Evolutionary conservation across 2,329 filamentous ascomycete genomes (phyloP).

Genomic region (Calonectria pteridis): DNA sequence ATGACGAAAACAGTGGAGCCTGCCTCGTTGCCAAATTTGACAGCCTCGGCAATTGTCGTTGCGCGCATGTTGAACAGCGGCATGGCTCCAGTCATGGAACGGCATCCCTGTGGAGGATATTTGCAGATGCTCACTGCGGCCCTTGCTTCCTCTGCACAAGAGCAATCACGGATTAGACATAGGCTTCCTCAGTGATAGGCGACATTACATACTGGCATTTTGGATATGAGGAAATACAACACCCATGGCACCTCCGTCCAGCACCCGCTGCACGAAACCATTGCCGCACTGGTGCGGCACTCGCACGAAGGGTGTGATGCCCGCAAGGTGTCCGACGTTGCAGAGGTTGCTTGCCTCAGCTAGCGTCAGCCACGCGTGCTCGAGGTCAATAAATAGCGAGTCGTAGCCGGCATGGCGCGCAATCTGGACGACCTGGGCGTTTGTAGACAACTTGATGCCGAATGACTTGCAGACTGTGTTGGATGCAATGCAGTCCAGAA

Average conservation of each 20-base stretch:
- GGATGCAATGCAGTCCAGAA: constrained; percentile 15
- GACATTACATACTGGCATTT: constrained; percentile 17
- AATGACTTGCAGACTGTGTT: constrained; percentile 37
- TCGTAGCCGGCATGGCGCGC: constrained; percentile 51
- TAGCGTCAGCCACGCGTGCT: constrained; percentile 50
- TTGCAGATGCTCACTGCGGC: constrained; percentile 54
- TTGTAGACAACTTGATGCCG: constrained; percentile 47
- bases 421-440: constrained; percentile 46
- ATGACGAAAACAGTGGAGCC: constrained; percentile 45
- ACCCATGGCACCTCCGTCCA: constrained; percentile 50
- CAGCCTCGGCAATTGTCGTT: constrained; percentile 22
- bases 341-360: constrained; percentile 47
- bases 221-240: constrained; percentile 46
- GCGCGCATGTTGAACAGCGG: constrained; percentile 38
- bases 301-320: constrained; percentile 49
- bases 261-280: constrained; percentile 48
- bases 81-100: constrained; percentile 41
- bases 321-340: constrained; percentile 40
- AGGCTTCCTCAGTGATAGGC: no score
- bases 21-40: constrained; percentile 37
- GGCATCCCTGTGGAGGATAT: constrained; percentile 40
- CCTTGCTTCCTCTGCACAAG: constrained; percentile 54
- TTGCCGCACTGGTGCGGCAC: constrained; percentile 50
- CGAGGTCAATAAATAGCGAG: constrained; percentile 54
- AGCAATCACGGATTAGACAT: background rate